phyloP scores from a whole-genome alignment of 2,329 filamentous ascomycete genomes.

The Fulvia fulva region DNA sequence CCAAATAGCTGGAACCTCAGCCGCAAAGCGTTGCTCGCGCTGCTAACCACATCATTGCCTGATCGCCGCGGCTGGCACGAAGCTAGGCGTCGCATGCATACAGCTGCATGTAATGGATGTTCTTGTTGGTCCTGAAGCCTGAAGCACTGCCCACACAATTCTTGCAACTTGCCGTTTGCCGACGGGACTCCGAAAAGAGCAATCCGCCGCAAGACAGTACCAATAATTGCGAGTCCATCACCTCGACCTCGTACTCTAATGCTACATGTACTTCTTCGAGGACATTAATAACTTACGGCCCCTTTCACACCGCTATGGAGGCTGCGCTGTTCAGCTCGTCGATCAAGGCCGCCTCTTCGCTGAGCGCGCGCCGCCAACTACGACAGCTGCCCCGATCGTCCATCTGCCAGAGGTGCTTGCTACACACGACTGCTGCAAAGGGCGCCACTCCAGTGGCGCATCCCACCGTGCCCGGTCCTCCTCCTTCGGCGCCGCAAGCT shows the following conservation, averaged over 20 bases:
- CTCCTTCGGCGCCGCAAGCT: constrained; percentile 54
- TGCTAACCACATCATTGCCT: background rate
- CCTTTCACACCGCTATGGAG: constrained; percentile 18
- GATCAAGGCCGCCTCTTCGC: constrained; percentile 29
- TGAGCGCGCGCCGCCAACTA: constrained; percentile 28
- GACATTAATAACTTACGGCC: background rate
- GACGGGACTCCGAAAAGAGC: background rate
- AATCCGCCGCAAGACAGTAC: background rate
- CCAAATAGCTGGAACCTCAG: background rate
- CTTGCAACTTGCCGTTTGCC: background rate
- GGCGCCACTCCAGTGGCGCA: constrained; percentile 54
- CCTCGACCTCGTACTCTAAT: background rate
- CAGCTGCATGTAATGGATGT: background rate
- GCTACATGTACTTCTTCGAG: background rate
- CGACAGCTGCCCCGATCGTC: constrained; percentile 7
- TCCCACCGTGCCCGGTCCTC: constrained; percentile 57
- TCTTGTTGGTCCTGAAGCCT: background rate
- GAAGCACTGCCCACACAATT: background rate
- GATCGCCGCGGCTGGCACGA: background rate
- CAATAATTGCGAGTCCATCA: background rate
- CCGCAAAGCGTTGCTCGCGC: background rate
- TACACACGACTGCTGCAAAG: constrained; percentile 42
- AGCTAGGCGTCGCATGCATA: background rate
- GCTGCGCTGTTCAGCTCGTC: constrained; percentile 13
- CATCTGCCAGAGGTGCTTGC: constrained; percentile 36